Evolutionary conservation across 2,329 filamentous ascomycete genomes (phyloP), one percentile per base, ranked within the genome.

Genomic region (Botrytis squamosa): DNA sequence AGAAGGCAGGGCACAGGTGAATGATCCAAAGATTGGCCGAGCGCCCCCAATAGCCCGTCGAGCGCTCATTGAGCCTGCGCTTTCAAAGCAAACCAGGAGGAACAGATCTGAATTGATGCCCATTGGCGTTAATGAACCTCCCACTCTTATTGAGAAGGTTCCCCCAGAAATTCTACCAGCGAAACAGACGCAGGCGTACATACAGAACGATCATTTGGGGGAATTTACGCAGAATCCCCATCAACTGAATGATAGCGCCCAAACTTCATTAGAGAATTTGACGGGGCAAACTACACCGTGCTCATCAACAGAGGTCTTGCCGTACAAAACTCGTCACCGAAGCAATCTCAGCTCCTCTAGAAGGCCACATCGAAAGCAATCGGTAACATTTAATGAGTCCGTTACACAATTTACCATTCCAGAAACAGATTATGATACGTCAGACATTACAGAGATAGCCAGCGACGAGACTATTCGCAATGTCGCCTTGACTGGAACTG

Each of bases 11-110:
- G 22, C 55, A 36, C 71, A 73, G 7, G 4, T 73, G 14, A 29
- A 33, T n/a, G 65, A 73, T 36, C 44, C 33, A 25, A 40, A 29
- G 14, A 73, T 70, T 70, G 71, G 65, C 18, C 46, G 71, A 63
- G 52, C 71, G 40, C 71, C 71, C 22, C 71, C 65, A 9, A 46
- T 73, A 16, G 25, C 71, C 8, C 29, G 38, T 22, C 36, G n/a
- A 12, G 55, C 57, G 44, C 29, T 52, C 42, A 12, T 49, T 18
- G 49, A 57, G 29, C 70, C 62, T n/a, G 8, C 9, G 22, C 29
- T 44, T 49, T 40, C n/a, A n/a, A 42, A 29, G 12, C 33, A n/a
- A 46, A 9, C 29, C 6, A 42, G 49, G 33, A 40, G n/a, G 12
- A n/a, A 18, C 10, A 22, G 29, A 6, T 4, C 42, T 3, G 57